A percentile compares a stretch with the other conserved stretches of the same genome.
These are phyloP conservation scores for Ophiosphaerella narmari DNA, from an alignment of 2,329 filamentous ascomycete species.

Conservation along the genomic window DNA sequence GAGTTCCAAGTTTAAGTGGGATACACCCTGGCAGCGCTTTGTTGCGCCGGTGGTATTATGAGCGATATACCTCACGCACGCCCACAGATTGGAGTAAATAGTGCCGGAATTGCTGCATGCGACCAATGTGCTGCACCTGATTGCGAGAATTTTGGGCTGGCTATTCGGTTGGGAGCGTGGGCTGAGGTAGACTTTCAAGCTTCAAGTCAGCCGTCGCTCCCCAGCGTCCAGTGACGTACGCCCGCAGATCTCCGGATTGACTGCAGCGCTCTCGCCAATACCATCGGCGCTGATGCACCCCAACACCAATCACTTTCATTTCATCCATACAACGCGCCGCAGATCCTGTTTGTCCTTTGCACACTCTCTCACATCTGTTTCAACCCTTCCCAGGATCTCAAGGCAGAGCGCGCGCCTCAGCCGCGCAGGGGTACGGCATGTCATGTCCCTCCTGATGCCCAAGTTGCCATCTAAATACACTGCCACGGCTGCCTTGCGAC, in stretches of 20 bases:
- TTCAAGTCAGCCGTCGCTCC: background rate
- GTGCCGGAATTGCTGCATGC: background rate
- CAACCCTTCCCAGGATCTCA: background rate
- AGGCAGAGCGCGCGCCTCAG: too few species aligned
- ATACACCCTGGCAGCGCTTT: constrained; percentile 1
- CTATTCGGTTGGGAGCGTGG: background rate
- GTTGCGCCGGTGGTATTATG: constrained; percentile 1
- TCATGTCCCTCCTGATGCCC: too few species aligned
- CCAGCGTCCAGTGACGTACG: constrained; percentile 4
- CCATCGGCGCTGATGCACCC: background rate
- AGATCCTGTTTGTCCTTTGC: background rate
- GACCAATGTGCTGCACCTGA: background rate
- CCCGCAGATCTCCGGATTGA: background rate
- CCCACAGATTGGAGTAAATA: background rate
- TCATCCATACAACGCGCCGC: background rate
- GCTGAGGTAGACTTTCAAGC: background rate
- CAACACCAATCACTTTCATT: background rate
- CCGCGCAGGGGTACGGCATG: too few species aligned
- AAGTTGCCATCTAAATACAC: too few species aligned
- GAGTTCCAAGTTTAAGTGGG: constrained; percentile 6
- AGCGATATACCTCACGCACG: background rate
- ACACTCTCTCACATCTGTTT: background rate
- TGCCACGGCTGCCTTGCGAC: too few species aligned
- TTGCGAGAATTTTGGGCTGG: background rate
- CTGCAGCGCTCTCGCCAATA: background rate